A percentile compares a stretch with the other conserved stretches of the same genome.
Evolutionary conservation across 208 protist species (phyloP).

Genomic region (Trypanosomatidae sp.): DNA sequence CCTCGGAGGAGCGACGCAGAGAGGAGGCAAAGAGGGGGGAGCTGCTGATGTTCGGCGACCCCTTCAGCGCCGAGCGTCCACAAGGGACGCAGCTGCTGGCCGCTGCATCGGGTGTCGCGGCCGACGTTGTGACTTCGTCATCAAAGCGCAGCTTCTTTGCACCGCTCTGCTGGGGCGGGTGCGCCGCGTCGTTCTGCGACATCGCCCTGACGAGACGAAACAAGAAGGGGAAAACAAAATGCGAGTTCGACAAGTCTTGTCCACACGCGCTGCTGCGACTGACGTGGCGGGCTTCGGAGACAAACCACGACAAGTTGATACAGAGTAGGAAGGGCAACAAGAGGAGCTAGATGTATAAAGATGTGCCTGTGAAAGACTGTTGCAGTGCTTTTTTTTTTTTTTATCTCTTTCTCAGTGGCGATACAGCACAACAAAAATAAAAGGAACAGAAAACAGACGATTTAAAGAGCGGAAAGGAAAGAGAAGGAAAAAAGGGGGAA

Average conservation of each 20-base stretch:
- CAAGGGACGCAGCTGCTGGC: too few relatives aligned
- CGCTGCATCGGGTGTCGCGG: too few relatives aligned
- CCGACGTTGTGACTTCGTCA: too few relatives aligned
- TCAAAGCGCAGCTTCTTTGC: conserved; percentile 35
- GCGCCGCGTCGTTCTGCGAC: conserved; percentile 5
- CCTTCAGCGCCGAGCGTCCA: conserved; percentile 24
- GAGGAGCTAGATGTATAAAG: too few relatives aligned
- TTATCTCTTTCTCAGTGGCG: neutral
- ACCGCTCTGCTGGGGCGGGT: neutral
- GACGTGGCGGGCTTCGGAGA: too few relatives aligned
- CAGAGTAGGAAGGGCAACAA: too few relatives aligned
- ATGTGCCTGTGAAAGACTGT: neutral
- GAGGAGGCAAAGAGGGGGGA: conserved; percentile 17
- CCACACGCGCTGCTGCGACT: too few relatives aligned
- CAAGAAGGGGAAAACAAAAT: neutral
- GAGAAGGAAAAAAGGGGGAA: too few relatives aligned
- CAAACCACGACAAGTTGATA: too few relatives aligned
- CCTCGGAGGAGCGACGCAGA: conserved; percentile 21
- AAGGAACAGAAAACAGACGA: neutral
- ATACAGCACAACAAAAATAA: neutral
- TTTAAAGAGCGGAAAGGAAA: neutral
- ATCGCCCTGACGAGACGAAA: neutral
- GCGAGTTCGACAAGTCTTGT: too few relatives aligned
- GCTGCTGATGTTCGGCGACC: neutral
- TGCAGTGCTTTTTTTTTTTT: neutral